Evolutionary conservation across 140 eudicot species (phyloP).

Genomic region (Senecio squalidus): DNA sequence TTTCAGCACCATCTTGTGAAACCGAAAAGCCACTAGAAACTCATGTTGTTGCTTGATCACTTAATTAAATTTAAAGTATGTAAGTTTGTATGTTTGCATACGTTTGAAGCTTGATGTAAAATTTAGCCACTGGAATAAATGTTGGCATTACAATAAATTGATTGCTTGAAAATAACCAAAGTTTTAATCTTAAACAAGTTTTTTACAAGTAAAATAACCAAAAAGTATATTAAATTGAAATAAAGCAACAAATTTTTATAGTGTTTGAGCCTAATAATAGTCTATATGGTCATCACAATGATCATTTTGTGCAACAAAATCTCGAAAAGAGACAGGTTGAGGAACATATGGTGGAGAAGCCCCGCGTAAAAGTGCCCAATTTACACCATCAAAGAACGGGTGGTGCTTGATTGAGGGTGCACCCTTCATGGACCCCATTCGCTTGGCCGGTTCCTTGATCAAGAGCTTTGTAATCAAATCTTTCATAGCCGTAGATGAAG

Average conservation of each 20-base stretch:
- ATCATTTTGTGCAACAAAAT: conserved; percentile 37
- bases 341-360: conserved; percentile 64
- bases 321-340: conserved; percentile 26
- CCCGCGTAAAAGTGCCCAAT: conserved; percentile 82
- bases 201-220: conserved; percentile 3
- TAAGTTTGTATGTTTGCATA: conserved; percentile 18
- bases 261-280: conserved; percentile 38
- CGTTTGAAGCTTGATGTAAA: conserved; percentile 25
- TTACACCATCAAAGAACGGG: conserved; percentile 59
- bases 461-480: conserved; percentile 56
- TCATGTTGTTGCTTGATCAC: conserved; percentile 24
- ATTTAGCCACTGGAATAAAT: conserved; percentile 29
- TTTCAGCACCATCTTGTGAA: background rate
- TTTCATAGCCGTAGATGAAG: conserved; percentile 40
- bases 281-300: conserved; percentile 35
- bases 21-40: conserved; percentile 18
- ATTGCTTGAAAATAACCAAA: too few relatives aligned
- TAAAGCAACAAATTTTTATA: background rate
- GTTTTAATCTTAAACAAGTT: too few relatives aligned
- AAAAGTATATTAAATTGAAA: background rate
- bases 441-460: conserved; percentile 55
- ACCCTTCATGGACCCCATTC: conserved; percentile 77
- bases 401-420: conserved; percentile 72
- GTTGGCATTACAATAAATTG: conserved; percentile 24
- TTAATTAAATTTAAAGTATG: too few relatives aligned